Conservation (phyloP, 2,329 filamentous ascomycete species). For the Botrytis fabae region DNA sequence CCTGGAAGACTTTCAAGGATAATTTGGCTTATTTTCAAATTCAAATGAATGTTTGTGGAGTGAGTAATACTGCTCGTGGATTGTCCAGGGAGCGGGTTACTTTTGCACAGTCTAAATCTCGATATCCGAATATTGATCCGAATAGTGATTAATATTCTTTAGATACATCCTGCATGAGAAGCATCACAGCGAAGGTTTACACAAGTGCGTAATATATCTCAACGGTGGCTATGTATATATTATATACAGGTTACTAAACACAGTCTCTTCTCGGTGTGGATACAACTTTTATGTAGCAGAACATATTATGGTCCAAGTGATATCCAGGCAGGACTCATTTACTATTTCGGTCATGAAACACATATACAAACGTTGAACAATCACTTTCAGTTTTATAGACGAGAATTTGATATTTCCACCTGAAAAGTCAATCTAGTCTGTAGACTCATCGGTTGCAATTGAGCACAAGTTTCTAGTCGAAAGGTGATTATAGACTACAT, state of each 20-base stretch:
- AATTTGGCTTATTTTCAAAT: neutral
- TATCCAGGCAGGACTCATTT: neutral
- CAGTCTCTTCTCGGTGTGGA: no score
- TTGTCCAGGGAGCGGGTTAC: rapidly evolving
- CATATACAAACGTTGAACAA: neutral
- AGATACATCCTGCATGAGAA: no score
- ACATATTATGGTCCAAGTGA: rapidly evolving
- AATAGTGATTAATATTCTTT: neutral
- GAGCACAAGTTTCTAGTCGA: neutral
- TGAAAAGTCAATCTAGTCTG: neutral
- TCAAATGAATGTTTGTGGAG: neutral
- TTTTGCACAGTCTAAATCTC: neutral
- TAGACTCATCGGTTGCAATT: no score
- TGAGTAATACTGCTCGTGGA: neutral
- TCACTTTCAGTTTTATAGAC: neutral
- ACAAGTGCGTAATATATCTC: neutral
- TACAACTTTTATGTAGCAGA: neutral
- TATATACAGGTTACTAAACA: neutral
- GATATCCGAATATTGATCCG: neutral
- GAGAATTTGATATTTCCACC: no score
- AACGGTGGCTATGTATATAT: neutral
- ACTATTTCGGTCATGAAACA: neutral
- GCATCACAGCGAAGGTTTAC: neutral
- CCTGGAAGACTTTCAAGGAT: no score
- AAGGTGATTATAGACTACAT: neutral